Percentiles rank a stretch among this genome's conserved stretches.
Conservation (phyloP, 148 eudicot genomes). For the Arbutus unedo region DNA sequence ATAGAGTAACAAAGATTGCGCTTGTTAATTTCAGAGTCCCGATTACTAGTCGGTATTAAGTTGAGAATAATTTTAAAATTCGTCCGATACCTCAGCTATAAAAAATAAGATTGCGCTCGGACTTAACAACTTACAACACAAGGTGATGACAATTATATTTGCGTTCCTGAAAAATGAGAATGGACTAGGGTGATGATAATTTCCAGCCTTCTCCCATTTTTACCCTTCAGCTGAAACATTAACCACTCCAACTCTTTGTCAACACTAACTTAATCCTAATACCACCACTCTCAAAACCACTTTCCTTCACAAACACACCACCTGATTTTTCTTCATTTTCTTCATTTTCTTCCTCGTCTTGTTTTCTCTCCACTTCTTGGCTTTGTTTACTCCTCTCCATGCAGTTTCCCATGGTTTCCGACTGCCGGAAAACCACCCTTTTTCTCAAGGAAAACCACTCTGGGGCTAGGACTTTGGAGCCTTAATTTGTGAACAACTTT, state of each 20-base stretch:
- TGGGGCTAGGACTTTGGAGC: neutral
- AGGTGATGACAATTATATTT: too few relatives aligned
- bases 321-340: neutral
- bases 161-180: too few relatives aligned
- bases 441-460: neutral
- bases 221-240: neutral
- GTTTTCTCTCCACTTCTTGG: neutral
- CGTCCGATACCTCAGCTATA: too few relatives aligned
- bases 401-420: slow-evolving; percentile 1
- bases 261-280: slow-evolving; percentile 1
- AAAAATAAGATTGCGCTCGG: too few relatives aligned
- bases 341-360: neutral
- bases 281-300: neutral
- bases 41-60: too few relatives aligned
- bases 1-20: too few relatives aligned
- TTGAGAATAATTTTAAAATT: too few relatives aligned
- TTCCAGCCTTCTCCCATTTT: neutral
- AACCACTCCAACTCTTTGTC: neutral
- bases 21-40: too few relatives aligned
- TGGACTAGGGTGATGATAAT: too few relatives aligned
- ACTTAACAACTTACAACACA: too few relatives aligned
- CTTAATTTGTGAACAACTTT: slow-evolving; percentile 1
- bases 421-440: neutral
- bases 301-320: neutral
- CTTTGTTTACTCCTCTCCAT: slow-evolving; percentile 3